Evolutionary conservation across 2,329 filamentous ascomycete species (phyloP), one percentile per base, ranked within the genome.

Genomic region (Hirsutella rhossiliensis): DNA sequence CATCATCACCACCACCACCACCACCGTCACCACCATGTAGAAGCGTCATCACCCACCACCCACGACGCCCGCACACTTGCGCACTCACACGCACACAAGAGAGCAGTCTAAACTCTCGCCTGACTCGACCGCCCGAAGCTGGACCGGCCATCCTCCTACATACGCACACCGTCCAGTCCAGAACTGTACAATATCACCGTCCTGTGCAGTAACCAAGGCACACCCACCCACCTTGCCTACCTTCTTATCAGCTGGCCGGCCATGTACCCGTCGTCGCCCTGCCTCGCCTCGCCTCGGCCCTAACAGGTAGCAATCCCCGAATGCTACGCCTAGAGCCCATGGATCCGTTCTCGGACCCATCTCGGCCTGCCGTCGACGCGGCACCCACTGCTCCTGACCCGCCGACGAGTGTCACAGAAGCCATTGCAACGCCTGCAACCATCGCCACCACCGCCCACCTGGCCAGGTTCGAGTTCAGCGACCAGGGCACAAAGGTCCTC

Each of bases 401-500:
- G 40, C 42, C 46, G 20, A 11, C 23, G 20, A 40, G 23, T 13
- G 27, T 20, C 11, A 40, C 38, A 15, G 12, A 15, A 5, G 38
- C 27, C 27, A 8, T 7, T 18, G 38, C 2, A 12, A 40, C 27
- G 7, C 17, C 34, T 37, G 17, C 34, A 15, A 30, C 38, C 38
- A 29, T 29, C 20, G 40, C 45, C 31, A 50, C 48, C 23, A 56
- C 55, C 27, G 51, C 54, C 62, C 72, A 54, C 66, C 67, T 47
- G 63, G 70, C 87, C 39, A 81, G 88, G 47, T 95, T 94, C 63
- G 88, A 95, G 61, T 94, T 94, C 59, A 83, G 79, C 41, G 86
- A 87, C 55, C 83, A 89, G 51, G 87, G 87, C 36, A 94, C 87
- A 49, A 95, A 94, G 68, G 82, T 95, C 50, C 68, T 95, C 54